phyloP scores from a whole-genome alignment of 1,284 basidiomycete genomes.

The Chondrostereum purpureum region DNA sequence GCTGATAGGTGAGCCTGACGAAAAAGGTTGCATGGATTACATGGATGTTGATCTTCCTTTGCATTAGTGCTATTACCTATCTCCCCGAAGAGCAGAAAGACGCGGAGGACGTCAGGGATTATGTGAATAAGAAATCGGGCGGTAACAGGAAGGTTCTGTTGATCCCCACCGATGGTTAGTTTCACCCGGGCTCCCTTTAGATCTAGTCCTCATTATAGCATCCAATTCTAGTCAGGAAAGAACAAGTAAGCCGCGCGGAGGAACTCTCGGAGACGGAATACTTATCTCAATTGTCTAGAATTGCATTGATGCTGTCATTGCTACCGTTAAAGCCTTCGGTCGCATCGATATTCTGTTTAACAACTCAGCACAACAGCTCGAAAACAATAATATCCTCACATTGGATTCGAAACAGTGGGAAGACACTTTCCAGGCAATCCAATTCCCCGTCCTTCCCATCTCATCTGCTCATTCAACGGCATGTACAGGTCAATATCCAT shows the following conservation, averaged over 20 bases:
- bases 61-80: slow-evolving; percentile 44
- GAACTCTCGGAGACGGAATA: no score
- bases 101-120: slow-evolving; percentile 28
- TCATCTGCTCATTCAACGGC: no score
- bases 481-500: slow-evolving; percentile 42
- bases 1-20: slow-evolving; percentile 31
- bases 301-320: slow-evolving; percentile 35
- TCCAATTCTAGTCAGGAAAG: slow-evolving; percentile 29
- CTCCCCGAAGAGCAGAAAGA: slow-evolving; percentile 45
- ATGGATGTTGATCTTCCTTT: no score
- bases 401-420: slow-evolving; percentile 44
- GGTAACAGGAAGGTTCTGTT: slow-evolving; percentile 32
- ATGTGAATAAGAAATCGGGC: slow-evolving; percentile 26
- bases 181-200: not conserved
- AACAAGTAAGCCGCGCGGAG: slow-evolving; percentile 37
- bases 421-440: slow-evolving; percentile 35
- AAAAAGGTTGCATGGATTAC: no score
- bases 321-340: slow-evolving; percentile 34
- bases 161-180: not conserved
- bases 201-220: not conserved
- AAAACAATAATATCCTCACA: slow-evolving; percentile 36
- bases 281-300: not conserved
- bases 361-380: slow-evolving; percentile 48
- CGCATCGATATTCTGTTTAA: slow-evolving; percentile 42
- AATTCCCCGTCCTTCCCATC: no score